Conservation (phyloP, 2,329 filamentous ascomycete genomes). For the Cytospora mali region DNA sequence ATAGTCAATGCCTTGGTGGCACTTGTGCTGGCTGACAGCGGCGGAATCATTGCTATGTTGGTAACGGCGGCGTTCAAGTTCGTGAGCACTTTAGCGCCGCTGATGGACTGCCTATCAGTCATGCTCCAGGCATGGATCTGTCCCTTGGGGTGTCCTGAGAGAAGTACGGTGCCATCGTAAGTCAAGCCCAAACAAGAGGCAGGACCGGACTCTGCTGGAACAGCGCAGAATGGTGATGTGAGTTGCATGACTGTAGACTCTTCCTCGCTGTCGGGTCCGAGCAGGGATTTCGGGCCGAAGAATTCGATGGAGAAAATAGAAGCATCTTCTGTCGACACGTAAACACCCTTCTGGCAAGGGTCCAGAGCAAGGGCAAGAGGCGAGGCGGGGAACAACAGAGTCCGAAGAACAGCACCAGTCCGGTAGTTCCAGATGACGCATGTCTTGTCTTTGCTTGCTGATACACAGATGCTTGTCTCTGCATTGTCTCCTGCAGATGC, state of each 20-base stretch:
- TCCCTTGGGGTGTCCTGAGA: conserved; percentile 81
- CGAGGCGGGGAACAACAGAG: conserved; percentile 74
- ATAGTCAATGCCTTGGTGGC: conserved; percentile 60
- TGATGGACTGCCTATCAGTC: conserved; percentile 55
- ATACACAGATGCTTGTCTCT: conserved; percentile 80
- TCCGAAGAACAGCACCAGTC: conserved; percentile 75
- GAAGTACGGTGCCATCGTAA: conserved; percentile 78
- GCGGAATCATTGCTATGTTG: conserved; percentile 74
- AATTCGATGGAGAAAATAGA: conserved; percentile 81
- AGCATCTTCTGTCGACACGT: conserved; percentile 78
- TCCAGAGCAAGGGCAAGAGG: conserved; percentile 78
- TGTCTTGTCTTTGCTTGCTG: conserved; percentile 82
- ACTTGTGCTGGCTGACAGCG: conserved; percentile 47
- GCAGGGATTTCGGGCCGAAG: conserved; percentile 55
- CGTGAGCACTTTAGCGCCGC: conserved; percentile 66
- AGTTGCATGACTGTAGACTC: conserved; percentile 62
- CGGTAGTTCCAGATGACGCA: conserved; percentile 93
- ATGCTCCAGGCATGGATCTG: conserved; percentile 82
- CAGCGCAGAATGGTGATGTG: conserved; percentile 55
- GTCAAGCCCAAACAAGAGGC: conserved; percentile 71
- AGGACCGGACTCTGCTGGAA: conserved; percentile 65
- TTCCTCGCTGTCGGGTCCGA: conserved; percentile 56
- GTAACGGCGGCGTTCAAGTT: conserved; percentile 82
- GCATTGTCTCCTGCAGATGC: conserved; percentile 67
- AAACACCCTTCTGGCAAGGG: conserved; percentile 80